phyloP scores from a whole-genome alignment of 805 yeast species.

The Cyberlindnera japonica region DNA sequence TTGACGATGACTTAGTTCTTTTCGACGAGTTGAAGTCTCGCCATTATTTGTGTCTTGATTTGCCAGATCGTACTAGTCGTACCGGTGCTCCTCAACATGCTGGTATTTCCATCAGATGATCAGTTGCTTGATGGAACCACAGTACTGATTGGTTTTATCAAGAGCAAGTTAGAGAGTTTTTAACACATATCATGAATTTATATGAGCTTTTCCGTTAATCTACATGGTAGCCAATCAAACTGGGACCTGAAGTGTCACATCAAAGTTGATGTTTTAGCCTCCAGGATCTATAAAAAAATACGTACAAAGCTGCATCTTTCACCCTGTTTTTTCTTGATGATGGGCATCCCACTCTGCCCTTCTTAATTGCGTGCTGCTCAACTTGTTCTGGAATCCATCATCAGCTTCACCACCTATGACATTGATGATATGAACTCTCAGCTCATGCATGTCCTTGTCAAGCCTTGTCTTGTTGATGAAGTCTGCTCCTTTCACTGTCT shows the following conservation, averaged over 20 bases:
- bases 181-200: not conserved
- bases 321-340: no score
- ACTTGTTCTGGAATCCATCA: conserved; percentile 61
- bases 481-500: conserved; percentile 72
- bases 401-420: conserved; percentile 63
- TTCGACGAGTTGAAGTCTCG: conserved; percentile 49
- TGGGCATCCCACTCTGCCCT: conserved; percentile 26
- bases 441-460: conserved; percentile 48
- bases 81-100: conserved; percentile 11
- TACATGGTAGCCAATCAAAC: no score
- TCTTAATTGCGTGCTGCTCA: conserved; percentile 83
- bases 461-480: conserved; percentile 63
- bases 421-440: conserved; percentile 51
- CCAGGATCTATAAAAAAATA: no score
- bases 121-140: no score
- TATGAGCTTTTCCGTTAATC: no score
- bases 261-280: no score
- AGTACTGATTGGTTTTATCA: no score
- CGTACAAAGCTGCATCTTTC: no score
- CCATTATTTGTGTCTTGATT: conserved; percentile 75
- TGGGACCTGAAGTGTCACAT: no score
- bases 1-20: conserved; percentile 47
- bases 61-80: conserved; percentile 75
- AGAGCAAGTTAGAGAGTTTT: no score
- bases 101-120: not conserved